Evolutionary conservation across 2,329 filamentous ascomycete genomes (phyloP).

Genomic region (Hysterium pulicare): DNA sequence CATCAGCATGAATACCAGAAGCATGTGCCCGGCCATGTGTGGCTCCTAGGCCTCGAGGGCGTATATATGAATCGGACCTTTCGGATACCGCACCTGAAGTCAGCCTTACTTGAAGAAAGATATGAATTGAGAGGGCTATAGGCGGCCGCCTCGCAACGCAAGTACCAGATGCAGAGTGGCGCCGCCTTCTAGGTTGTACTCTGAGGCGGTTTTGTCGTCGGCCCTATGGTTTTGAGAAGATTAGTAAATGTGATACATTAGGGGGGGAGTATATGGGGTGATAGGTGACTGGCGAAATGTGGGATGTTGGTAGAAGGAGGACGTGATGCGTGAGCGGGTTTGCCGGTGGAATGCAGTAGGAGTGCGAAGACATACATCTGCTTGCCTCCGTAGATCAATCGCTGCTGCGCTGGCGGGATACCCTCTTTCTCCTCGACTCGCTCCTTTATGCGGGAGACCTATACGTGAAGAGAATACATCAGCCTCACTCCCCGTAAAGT

Average conservation of each 20-base stretch:
- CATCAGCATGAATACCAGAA: no score
- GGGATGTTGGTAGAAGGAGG: background rate
- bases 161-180: constrained; percentile 94
- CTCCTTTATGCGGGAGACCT: constrained; percentile 97
- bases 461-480: no score
- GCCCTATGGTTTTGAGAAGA: constrained; percentile 58
- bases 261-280: background rate
- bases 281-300: background rate
- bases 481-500: background rate
- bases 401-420: constrained; percentile 94
- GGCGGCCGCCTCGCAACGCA: constrained; percentile 75
- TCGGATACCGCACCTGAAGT: no score
- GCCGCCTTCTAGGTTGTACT: constrained; percentile 88
- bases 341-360: background rate
- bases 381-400: constrained; percentile 94
- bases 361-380: constrained; percentile 69
- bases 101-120: no score
- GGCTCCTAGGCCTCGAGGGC: no score
- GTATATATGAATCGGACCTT: no score
- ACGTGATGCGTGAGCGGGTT: constrained; percentile 1
- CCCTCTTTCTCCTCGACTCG: constrained; percentile 99
- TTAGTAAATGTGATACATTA: constrained; percentile 9
- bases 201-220: constrained; percentile 88
- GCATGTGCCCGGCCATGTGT: no score
- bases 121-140: background rate